A percentile compares a stretch with the other conserved stretches of the same genome.
Evolutionary conservation across 1,284 basidiomycete species (phyloP).

Genomic region (Ceratorhiza oryzae-sativae): DNA sequence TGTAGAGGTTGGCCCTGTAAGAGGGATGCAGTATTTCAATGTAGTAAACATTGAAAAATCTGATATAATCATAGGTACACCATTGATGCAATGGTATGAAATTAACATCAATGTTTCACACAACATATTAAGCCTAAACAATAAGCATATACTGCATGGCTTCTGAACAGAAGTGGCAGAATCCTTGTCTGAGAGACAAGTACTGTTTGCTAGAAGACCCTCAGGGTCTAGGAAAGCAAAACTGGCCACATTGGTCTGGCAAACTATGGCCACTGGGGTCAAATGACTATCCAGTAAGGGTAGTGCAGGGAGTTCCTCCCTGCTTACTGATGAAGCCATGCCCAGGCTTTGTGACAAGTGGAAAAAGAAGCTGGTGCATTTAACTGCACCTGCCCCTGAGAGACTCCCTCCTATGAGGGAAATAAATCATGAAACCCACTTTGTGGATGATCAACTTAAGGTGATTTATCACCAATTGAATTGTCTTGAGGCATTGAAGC

Average conservation of each 20-base stretch:
- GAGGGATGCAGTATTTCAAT: conserved; percentile 46
- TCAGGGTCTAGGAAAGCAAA: neutral
- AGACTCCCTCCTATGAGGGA: conserved; percentile 16
- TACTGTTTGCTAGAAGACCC: neutral
- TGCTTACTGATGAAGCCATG: neutral
- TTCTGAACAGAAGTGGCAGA: neutral
- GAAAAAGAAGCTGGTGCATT: neutral
- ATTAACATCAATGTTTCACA: neutral
- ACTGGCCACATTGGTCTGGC: neutral
- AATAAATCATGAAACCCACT: conserved; percentile 35
- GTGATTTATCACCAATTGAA: neutral
- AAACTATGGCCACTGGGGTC: neutral
- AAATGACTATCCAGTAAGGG: neutral
- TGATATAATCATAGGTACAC: conserved; percentile 49
- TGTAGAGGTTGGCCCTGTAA: conserved; percentile 47
- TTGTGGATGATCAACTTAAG: conserved; percentile 10
- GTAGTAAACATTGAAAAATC: conserved; percentile 50
- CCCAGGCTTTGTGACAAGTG: neutral
- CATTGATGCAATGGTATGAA: conserved; percentile 47
- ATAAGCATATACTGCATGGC: neutral
- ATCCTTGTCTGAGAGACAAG: neutral
- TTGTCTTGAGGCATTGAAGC: conserved; percentile 18
- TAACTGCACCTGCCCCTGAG: neutral
- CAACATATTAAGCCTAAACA: conserved; percentile 42
- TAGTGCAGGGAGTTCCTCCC: neutral